Base-by-base conservation (phyloP, 1,139 yeast species). In the Pichiaceae sp. region DNA sequence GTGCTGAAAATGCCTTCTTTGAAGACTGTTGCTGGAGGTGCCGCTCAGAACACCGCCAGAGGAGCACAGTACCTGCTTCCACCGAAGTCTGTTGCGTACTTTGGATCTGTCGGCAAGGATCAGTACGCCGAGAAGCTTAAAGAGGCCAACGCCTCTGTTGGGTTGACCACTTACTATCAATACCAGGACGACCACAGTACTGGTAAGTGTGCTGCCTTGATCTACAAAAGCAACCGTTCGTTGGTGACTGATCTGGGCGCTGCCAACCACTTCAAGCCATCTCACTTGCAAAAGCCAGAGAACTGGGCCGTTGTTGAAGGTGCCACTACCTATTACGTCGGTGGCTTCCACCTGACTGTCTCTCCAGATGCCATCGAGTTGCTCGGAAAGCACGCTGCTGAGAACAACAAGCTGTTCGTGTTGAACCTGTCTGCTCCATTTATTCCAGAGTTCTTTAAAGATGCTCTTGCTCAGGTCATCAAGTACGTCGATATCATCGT, bases 41-140 rank as follows among this genome's bases (percentile, higher is more conserved):
- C 99, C 52, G 98, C 97, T 43, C 99, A 91, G 68, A 91, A 91
- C 69, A 80, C 98, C 46, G 96, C 98, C 42, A 79, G 99, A 68
- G 99, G 96, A 57, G 97, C 97, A 37, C 96, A 91, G 59, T 89
- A 86, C 66, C 66, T 86, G 46, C 71, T 93, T 41, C 96, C 97
- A 42, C 64, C 70, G 34, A 63, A 78, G 53, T 78, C 93, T 24
- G 98, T 91, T 37, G 83, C 81, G 38, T 91, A 93, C 71, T 87
- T 91, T 57, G 99, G 99, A 38, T 80, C 95, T 39, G 98, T 89
- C 46, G 98, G 98, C 56, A 73, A 83, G 52, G 99, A 91, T 64
- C 73, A 80, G 53, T 91, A 80, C 65, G 78, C 93, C 40, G 87
- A 82, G 45, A 76, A 79, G 62, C 75, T 93, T 60, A 65, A 69